Percentiles rank a stretch among this genome's conserved stretches.
These are phyloP conservation scores for Coniosporium apollinis DNA, from an alignment of 495 filamentous ascomycete genomes.

Conservation along the genomic window DNA sequence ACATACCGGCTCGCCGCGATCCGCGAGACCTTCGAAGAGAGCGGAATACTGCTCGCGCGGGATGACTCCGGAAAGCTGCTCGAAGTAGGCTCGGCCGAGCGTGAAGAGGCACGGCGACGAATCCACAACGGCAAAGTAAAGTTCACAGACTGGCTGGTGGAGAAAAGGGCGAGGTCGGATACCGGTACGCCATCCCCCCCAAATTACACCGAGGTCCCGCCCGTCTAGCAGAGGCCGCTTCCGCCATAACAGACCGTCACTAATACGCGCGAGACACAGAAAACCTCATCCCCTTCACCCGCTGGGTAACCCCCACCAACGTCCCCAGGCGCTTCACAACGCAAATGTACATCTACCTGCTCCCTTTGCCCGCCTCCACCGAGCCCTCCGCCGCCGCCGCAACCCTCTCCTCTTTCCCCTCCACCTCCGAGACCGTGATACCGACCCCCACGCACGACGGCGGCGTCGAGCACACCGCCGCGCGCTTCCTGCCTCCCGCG, in stretches of 20 bases:
- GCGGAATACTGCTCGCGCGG: slow-evolving; percentile 68
- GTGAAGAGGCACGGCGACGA: slow-evolving; percentile 46
- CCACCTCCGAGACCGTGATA: slow-evolving; percentile 18
- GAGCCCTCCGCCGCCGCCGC: slow-evolving; percentile 5
- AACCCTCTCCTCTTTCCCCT: not conserved
- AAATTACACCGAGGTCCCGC: no score
- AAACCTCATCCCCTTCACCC: slow-evolving; percentile 64
- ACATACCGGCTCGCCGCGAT: slow-evolving; percentile 66
- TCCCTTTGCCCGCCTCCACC: slow-evolving; percentile 39
- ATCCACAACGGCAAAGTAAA: slow-evolving; percentile 44
- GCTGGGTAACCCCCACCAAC: slow-evolving; percentile 72
- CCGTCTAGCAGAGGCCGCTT: no score
- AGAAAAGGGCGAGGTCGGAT: slow-evolving; percentile 46
- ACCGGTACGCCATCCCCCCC: slow-evolving; percentile 29
- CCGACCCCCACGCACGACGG: slow-evolving; percentile 63
- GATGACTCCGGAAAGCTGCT: slow-evolving; percentile 30
- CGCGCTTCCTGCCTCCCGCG: slow-evolving; percentile 50
- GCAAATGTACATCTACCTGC: slow-evolving; percentile 91
- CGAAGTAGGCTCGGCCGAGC: slow-evolving; percentile 37
- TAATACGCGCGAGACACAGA: slow-evolving; percentile 30
- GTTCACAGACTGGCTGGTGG: slow-evolving; percentile 51
- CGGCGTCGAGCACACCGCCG: slow-evolving; percentile 69
- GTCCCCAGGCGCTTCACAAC: slow-evolving; percentile 66
- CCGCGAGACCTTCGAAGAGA: slow-evolving; percentile 88
- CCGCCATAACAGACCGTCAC: no score